Conservation (phyloP, 129 eudicot species). For the Oenanthe sinensis region DNA sequence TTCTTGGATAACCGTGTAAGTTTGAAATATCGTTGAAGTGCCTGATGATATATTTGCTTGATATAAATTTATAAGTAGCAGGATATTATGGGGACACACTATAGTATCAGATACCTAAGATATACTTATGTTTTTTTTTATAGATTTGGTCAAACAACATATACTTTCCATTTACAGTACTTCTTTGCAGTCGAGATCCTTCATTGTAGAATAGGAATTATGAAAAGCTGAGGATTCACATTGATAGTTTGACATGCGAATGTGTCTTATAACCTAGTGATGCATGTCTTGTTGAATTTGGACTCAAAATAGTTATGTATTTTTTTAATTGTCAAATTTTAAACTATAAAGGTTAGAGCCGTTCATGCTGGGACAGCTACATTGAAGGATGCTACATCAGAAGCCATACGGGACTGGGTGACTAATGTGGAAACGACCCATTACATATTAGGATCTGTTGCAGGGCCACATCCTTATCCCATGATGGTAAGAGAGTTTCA, state of each 20-base stretch:
- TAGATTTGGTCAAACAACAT: not conserved
- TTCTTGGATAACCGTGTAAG: not conserved
- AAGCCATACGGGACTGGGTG: conserved; percentile 93
- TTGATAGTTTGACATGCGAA: not conserved
- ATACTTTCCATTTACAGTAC: not conserved
- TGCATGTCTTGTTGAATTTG: not conserved
- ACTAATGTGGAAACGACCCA: conserved; percentile 77
- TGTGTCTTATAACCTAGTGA: not conserved
- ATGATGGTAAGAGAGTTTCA: conserved; percentile 72
- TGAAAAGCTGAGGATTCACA: not conserved
- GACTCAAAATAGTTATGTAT: not conserved
- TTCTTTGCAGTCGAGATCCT: not conserved
- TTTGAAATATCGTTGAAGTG: not conserved
- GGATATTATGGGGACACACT: not conserved
- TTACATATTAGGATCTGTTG: conserved; percentile 60
- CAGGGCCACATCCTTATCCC: conserved; percentile 75
- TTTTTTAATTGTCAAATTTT: not conserved
- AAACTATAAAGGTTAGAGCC: conserved; percentile 49
- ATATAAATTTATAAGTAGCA: not conserved
- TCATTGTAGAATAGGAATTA: not conserved
- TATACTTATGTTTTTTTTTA: not conserved
- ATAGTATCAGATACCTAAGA: not conserved
- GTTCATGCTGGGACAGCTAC: conserved; percentile 96
- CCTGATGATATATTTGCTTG: not conserved
- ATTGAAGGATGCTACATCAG: conserved; percentile 87